Conservation (phyloP, 768 basidiomycete species). For the Suillus occidentalis region DNA sequence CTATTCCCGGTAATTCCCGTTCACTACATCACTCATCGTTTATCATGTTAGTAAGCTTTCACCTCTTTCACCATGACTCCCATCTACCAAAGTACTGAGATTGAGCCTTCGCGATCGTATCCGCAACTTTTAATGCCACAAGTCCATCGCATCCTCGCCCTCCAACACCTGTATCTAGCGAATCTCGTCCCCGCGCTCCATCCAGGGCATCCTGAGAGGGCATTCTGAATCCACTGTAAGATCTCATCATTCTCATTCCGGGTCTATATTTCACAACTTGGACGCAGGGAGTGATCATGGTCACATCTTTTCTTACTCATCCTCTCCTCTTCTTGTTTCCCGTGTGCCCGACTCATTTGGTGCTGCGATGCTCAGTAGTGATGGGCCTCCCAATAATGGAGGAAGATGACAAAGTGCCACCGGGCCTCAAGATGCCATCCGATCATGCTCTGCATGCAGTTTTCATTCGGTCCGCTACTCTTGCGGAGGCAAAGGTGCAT, state of each 20-base stretch:
- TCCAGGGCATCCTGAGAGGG: constrained; percentile 53
- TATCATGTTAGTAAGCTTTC: no score
- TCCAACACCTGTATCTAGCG: constrained; percentile 56
- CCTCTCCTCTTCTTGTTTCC: constrained; percentile 77
- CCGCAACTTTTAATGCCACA: constrained; percentile 41
- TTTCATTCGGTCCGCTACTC: constrained; percentile 82
- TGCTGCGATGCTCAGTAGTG: constrained; percentile 43
- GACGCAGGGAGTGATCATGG: constrained; percentile 74
- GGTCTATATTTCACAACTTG: constrained; percentile 69
- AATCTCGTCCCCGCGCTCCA: constrained; percentile 35
- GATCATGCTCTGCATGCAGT: constrained; percentile 89
- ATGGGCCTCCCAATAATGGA: constrained; percentile 54
- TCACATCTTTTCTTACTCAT: constrained; percentile 39
- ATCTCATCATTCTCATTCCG: constrained; percentile 76
- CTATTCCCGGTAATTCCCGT: no score
- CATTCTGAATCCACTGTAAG: constrained; percentile 65
- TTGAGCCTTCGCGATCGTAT: no score
- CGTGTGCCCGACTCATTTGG: constrained; percentile 67
- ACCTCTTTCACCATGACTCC: no score
- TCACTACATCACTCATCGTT: no score
- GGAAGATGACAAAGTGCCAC: constrained; percentile 65
- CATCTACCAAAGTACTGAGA: no score
- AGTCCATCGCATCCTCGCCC: constrained; percentile 60
- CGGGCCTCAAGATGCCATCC: constrained; percentile 78
- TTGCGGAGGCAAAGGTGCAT: no score